Conservation (phyloP, 441 rosid species). For the Kokia cookei region DNA sequence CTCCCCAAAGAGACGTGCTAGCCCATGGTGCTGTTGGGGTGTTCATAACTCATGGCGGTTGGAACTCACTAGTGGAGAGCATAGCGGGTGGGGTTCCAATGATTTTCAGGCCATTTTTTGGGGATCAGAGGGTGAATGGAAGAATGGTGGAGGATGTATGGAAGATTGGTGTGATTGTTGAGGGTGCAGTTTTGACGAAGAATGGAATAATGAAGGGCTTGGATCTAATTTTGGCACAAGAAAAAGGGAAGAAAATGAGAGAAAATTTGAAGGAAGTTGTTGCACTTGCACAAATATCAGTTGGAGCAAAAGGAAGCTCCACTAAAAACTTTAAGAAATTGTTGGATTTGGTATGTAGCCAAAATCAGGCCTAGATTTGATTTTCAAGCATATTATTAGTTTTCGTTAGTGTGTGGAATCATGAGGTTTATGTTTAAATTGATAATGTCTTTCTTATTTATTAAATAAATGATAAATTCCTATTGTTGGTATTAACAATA, state of each 20-base stretch:
- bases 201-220: not conserved
- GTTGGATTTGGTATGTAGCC: not conserved
- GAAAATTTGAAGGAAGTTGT: not conserved
- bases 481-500: no score
- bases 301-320: constrained; percentile 1
- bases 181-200: constrained; percentile 20
- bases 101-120: constrained; percentile 40
- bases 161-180: constrained; percentile 7
- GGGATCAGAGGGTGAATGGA: constrained; percentile 37
- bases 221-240: constrained; percentile 1
- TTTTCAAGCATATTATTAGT: not conserved
- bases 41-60: constrained; percentile 35
- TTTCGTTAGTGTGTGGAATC: not conserved
- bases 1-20: constrained; percentile 31
- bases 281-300: not conserved
- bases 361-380: not conserved
- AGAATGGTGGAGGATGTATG: constrained; percentile 19
- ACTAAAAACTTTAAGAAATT: not conserved
- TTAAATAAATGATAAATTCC: no score
- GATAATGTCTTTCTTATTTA: not conserved
- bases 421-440: not conserved
- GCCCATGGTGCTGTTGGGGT: constrained; percentile 29
- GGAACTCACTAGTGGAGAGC: constrained; percentile 34
- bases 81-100: constrained; percentile 31
- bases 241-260: constrained; percentile 11